Evolutionary conservation across 495 filamentous ascomycete genomes (phyloP).

Genomic region (Neurospora sp.): DNA sequence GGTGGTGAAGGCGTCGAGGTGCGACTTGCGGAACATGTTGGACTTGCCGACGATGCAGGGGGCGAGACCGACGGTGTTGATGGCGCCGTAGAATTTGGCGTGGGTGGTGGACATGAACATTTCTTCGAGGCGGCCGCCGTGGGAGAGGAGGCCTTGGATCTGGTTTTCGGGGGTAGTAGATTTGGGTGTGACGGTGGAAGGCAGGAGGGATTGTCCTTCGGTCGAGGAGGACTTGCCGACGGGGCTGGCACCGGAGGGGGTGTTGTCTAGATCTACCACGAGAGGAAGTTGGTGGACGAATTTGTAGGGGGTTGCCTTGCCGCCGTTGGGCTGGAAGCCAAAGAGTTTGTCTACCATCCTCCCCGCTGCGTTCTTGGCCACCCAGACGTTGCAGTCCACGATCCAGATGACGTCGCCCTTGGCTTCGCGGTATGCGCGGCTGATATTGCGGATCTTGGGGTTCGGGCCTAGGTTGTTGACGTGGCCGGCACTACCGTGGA

Average conservation of each 20-base stretch:
- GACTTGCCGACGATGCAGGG: conserved; percentile 96
- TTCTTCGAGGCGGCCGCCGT: conserved; percentile 83
- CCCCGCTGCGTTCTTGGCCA: conserved; percentile 64
- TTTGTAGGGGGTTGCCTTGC: conserved; percentile 57
- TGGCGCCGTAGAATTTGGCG: conserved; percentile 96
- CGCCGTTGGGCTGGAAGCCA: conserved; percentile 43
- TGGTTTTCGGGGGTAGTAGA: neutral
- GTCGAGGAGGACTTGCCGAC: neutral
- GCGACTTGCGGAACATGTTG: conserved; percentile 93
- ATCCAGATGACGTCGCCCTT: conserved; percentile 91
- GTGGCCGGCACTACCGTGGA: conserved; percentile 43
- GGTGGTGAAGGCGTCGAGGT: conserved; percentile 71
- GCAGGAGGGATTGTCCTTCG: conserved; percentile 10
- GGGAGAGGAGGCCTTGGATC: conserved; percentile 12
- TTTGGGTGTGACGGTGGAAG: neutral
- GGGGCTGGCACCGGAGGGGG: conserved; percentile 9
- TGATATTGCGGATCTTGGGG: conserved; percentile 97
- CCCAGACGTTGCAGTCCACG: conserved; percentile 94
- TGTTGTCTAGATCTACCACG: conserved; percentile 56
- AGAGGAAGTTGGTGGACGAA: conserved; percentile 94
- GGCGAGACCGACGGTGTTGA: conserved; percentile 84
- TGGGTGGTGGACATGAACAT: conserved; percentile 89
- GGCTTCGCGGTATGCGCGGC: conserved; percentile 86
- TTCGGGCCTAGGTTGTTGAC: conserved; percentile 73
- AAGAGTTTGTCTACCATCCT: conserved; percentile 81